Evolutionary conservation across 805 yeast species (phyloP), one percentile per base, ranked within the genome.

Genomic region (Candida caryicola): DNA sequence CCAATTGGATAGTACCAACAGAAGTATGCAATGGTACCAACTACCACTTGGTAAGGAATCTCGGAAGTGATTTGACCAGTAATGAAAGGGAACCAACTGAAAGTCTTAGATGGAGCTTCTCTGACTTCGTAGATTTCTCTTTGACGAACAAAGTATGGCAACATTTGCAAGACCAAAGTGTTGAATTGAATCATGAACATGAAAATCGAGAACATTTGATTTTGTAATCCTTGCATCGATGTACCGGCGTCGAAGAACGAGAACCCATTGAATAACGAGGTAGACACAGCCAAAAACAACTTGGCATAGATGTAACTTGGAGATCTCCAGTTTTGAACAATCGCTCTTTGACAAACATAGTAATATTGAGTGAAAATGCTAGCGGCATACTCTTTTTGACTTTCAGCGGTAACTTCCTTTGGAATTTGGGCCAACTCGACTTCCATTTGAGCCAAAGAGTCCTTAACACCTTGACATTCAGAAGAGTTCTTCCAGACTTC

Each of bases 401-500:
- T 36, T 15, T 47, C 57, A 5, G 52, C 46, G 12, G 39, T 31
- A 1, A 41, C 49, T 3, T 56, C 59, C 38, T 43, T 47, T 13
- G 62, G 59, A 23, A 43, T 23, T 37, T 55, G 49, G 43, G 48
- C 41, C 39, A 76, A 66, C 52, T 82, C 87, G 8, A 43, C 54
- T 58, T 82, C 88, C 90, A 87, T 78, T 32, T 57, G 40, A 15
- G 71, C 76, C 49, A 86, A 70, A 55, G 85, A 91, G 2, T 55
- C 61, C 40, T 77, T 73, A 25, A 84, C 77, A 5, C 71, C 79
- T 37, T 62, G 53, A 50, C 74, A 76, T 56, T 87, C 89, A 0
- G 61, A 60, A 26, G 95, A 85, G 33, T 73, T 71, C 57, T 74
- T 62, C 96, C 96, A 86, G 34, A 83, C 87, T 53, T 84, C 82